Conservation (phyloP, 495 filamentous ascomycete species). For the Hamigera avellanea region DNA sequence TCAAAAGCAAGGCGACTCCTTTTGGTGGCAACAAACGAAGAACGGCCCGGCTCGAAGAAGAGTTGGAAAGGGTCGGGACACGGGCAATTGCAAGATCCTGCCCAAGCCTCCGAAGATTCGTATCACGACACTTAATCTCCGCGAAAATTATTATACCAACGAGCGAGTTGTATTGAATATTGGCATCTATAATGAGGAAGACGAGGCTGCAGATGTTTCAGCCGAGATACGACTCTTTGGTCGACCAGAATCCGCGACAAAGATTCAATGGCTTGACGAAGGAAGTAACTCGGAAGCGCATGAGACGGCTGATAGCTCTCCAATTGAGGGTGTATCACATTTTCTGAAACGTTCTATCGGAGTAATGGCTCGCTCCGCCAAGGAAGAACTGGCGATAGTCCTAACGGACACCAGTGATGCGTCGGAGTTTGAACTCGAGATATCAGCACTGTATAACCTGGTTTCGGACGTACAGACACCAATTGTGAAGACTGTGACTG, state of each 20-base stretch:
- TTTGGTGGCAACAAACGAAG: conserved; percentile 44
- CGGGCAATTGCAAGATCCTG: conserved; percentile 48
- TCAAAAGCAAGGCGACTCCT: conserved; percentile 24
- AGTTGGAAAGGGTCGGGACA: conserved; percentile 29
- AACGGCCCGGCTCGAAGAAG: conserved; percentile 24
- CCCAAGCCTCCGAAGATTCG: conserved; percentile 90
- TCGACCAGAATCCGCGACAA: conserved; percentile 38
- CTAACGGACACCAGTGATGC: conserved; percentile 33
- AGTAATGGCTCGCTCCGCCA: conserved; percentile 37
- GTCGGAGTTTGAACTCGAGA: conserved; percentile 54
- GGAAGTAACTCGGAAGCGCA: conserved; percentile 7
- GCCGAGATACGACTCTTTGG: conserved; percentile 60
- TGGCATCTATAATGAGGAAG: conserved; percentile 71
- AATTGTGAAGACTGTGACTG: conserved; percentile 56
- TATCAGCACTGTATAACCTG: conserved; percentile 66
- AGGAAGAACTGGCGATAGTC: conserved; percentile 19
- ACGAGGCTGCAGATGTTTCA: conserved; percentile 58
- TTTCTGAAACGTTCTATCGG: conserved; percentile 25
- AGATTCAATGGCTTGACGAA: conserved; percentile 33
- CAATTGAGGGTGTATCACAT: conserved; percentile 20
- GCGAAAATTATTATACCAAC: conserved; percentile 69
- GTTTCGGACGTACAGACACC: conserved; percentile 73
- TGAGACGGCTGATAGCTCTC: conserved; percentile 16
- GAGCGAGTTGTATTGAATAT: conserved; percentile 59
- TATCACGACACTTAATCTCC: conserved; percentile 47